Conservation (phyloP, 1,284 basidiomycete genomes). For the Fomes fomentarius region DNA sequence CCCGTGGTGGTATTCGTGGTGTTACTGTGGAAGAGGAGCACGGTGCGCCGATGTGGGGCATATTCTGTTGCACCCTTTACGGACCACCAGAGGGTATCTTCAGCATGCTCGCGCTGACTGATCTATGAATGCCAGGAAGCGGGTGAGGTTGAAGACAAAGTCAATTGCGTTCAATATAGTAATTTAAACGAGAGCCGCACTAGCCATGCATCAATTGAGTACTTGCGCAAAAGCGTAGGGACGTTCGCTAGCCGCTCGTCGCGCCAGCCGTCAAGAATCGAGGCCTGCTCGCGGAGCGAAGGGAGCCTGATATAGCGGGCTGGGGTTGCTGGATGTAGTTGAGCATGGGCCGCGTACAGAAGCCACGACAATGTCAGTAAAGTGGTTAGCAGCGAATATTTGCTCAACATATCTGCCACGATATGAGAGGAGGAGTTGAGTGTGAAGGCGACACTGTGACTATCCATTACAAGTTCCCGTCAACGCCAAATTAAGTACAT, state of each 20-base stretch:
- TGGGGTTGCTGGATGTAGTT: slow-evolving; percentile 39
- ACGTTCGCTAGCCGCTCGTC: slow-evolving; percentile 44
- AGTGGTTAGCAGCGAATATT: neutral
- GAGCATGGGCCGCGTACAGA: slow-evolving; percentile 15
- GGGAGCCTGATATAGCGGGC: slow-evolving; percentile 45
- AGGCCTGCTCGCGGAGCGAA: slow-evolving; percentile 46
- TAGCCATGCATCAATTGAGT: slow-evolving; percentile 49
- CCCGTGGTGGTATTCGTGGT: slow-evolving; percentile 28
- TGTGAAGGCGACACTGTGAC: too few species aligned
- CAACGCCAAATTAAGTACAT: too few species aligned
- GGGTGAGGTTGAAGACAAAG: neutral
- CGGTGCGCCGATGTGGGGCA: slow-evolving; percentile 51
- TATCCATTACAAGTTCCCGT: too few species aligned
- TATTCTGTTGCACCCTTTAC: slow-evolving; percentile 53
- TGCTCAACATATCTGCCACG: neutral
- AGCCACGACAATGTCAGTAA: neutral
- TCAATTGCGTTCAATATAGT: neutral
- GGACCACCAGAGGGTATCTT: slow-evolving; percentile 57
- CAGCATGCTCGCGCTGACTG: slow-evolving; percentile 54
- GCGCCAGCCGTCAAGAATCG: slow-evolving; percentile 48
- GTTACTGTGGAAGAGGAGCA: slow-evolving; percentile 53
- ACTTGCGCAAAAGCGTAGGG: slow-evolving; percentile 45
- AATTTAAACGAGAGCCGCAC: slow-evolving; percentile 31
- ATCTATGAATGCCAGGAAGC: slow-evolving; percentile 34
- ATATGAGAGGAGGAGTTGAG: too few species aligned